Evolutionary conservation across 1,284 basidiomycete species (phyloP).

Genomic region (Leucoagaricus sp.): DNA sequence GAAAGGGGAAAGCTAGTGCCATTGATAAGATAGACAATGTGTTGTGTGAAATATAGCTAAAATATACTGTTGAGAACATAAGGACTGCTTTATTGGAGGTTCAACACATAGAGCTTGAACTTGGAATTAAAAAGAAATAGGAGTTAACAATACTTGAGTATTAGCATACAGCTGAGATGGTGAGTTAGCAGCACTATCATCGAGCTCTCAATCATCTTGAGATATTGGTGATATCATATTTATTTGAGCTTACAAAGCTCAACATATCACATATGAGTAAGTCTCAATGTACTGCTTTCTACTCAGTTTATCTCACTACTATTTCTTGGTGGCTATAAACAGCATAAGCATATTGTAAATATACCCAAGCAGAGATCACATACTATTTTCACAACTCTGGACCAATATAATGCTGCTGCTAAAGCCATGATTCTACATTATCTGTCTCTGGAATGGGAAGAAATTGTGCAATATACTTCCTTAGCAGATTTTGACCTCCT

Average conservation of each 20-base stretch:
- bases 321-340: constrained; percentile 28
- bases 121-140: neutral
- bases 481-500: constrained; percentile 37
- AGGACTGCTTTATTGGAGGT: too few relatives aligned
- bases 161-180: neutral
- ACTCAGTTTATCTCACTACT: neutral
- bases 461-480: constrained; percentile 30
- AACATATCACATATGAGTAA: neutral
- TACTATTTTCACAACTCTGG: constrained; percentile 21
- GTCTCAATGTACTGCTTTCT: too few relatives aligned
- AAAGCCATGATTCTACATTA: constrained; percentile 13
- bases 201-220: neutral
- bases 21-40: too few relatives aligned
- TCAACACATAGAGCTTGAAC: neutral
- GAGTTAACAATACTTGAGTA: neutral
- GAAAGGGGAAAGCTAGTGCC: too few relatives aligned
- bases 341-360: constrained; percentile 23
- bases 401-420: constrained; percentile 23
- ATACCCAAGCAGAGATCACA: constrained; percentile 22
- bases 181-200: neutral
- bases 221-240: neutral
- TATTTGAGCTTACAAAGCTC: constrained; percentile 12
- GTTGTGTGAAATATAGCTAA: too few relatives aligned
- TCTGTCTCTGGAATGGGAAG: constrained; percentile 22
- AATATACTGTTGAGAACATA: too few relatives aligned